Evolutionary conservation across 2,329 filamentous ascomycete species (phyloP).

Genomic region (Nigrospora sphaerica): DNA sequence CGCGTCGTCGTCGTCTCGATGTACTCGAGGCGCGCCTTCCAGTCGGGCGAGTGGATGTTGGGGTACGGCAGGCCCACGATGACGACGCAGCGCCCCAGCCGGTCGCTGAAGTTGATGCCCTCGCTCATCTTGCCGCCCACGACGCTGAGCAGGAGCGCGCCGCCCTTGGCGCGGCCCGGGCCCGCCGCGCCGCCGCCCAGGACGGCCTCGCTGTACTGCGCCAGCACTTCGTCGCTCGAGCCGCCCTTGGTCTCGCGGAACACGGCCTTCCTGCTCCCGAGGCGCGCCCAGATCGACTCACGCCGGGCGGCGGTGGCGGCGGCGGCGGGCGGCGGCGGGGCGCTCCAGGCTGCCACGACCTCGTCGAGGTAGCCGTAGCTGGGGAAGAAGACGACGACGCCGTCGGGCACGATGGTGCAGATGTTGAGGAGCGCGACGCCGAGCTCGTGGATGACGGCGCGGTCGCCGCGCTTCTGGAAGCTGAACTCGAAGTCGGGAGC

Average conservation of each 20-base stretch:
- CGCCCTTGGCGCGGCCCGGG: constrained; percentile 22
- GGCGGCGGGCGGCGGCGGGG: constrained; percentile 10
- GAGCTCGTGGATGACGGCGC: constrained; percentile 64
- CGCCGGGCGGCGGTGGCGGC: constrained; percentile 5
- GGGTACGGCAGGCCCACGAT: constrained; percentile 93
- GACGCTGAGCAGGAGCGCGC: constrained; percentile 80
- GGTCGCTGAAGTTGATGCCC: constrained; percentile 96
- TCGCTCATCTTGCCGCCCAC: constrained; percentile 93
- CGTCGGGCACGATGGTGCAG: constrained; percentile 71
- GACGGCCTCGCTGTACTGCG: constrained; percentile 66
- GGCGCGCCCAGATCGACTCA: constrained; percentile 47
- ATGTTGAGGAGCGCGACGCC: constrained; percentile 67
- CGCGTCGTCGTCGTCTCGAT: constrained; percentile 56
- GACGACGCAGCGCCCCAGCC: constrained; percentile 78
- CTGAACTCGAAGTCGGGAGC: constrained; percentile 72
- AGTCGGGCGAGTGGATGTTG: constrained; percentile 82
- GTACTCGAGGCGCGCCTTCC: constrained; percentile 87
- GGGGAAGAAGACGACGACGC: constrained; percentile 90
- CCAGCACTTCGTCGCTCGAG: constrained; percentile 63
- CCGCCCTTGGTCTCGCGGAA: constrained; percentile 51
- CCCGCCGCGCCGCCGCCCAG: constrained; percentile 30
- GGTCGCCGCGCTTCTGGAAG: constrained; percentile 67
- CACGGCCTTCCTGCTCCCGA: constrained; percentile 53
- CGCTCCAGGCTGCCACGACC: constrained; percentile 59
- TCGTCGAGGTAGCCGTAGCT: constrained; percentile 86